Evolutionary conservation across 2,329 filamentous ascomycete species (phyloP).

Genomic region (Penicillium sp.): DNA sequence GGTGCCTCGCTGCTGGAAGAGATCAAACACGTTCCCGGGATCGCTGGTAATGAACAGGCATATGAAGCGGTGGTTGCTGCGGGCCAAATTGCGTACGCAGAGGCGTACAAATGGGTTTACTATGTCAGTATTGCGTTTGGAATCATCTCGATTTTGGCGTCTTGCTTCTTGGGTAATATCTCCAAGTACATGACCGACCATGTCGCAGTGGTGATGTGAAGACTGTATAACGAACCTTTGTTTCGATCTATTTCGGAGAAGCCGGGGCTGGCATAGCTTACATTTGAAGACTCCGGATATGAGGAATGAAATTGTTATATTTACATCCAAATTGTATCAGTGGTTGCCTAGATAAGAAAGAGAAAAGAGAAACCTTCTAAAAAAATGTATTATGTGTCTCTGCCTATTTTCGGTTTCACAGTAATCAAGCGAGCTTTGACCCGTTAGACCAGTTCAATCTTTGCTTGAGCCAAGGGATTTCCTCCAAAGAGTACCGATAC

Average conservation of each 20-base stretch:
- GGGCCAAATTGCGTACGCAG: slow-evolving; percentile 61
- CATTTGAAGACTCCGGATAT: neutral
- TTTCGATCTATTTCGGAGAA: neutral
- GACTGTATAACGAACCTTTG: neutral
- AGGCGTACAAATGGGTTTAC: slow-evolving; percentile 66
- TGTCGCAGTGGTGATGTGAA: slow-evolving; percentile 56
- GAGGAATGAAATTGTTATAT: neutral
- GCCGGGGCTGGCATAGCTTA: neutral
- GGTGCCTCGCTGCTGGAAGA: slow-evolving; percentile 56
- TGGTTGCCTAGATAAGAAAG: too few relatives aligned
- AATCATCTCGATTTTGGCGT: slow-evolving; percentile 58
- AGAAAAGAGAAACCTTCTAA: too few relatives aligned
- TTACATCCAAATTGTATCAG: too few relatives aligned
- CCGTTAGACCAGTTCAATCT: neutral
- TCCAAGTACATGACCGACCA: slow-evolving; percentile 62
- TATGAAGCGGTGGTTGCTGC: slow-evolving; percentile 59
- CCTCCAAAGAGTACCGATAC: slow-evolving; percentile 48
- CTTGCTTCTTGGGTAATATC: slow-evolving; percentile 64
- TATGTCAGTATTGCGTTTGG: slow-evolving; percentile 68
- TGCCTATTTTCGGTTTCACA: neutral
- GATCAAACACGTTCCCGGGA: slow-evolving; percentile 56
- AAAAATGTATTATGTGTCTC: too few relatives aligned
- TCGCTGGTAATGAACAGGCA: slow-evolving; percentile 55
- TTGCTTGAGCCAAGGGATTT: slow-evolving; percentile 45
- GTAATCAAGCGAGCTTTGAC: neutral